Conservation (phyloP, 169 alveolate species). For the Eimeria nieschulzi region DNA sequence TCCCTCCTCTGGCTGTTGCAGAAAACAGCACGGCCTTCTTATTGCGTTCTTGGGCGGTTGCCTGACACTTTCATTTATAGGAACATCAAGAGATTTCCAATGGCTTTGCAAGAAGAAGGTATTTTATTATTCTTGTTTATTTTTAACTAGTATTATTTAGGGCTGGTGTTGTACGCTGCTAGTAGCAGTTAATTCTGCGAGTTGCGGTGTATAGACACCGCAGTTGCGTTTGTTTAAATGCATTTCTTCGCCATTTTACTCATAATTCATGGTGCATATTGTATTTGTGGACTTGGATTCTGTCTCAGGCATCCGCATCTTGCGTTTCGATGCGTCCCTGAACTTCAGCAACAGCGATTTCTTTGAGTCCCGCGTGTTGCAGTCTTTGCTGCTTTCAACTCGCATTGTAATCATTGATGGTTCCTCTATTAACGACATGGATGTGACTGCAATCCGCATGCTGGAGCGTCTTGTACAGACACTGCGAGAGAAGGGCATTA, state of each 20-base stretch:
- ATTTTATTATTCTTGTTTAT: neutral
- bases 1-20: constrained; percentile 79
- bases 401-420: constrained; percentile 72
- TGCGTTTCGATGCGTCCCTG: constrained; percentile 79
- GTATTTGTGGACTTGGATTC: neutral
- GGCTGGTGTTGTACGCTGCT: neutral
- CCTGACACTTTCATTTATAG: constrained; percentile 76
- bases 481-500: constrained; percentile 15
- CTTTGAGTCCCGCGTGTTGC: constrained; percentile 69
- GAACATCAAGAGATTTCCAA: constrained; percentile 74
- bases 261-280: neutral
- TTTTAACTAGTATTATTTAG: neutral
- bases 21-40: constrained; percentile 73
- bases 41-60: constrained; percentile 71
- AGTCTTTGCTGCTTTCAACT: constrained; percentile 48
- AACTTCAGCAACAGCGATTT: constrained; percentile 77
- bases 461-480: constrained; percentile 68
- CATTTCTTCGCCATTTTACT: neutral
- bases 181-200: no score
- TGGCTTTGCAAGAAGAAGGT: constrained; percentile 77
- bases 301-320: constrained; percentile 71
- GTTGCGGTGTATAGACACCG: no score
- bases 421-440: constrained; percentile 75
- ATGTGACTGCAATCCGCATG: constrained; percentile 78
- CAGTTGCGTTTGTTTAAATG: neutral